Base-by-base conservation (phyloP, 2,329 filamentous ascomycete species). In the Verticillium nonalfalfae region DNA sequence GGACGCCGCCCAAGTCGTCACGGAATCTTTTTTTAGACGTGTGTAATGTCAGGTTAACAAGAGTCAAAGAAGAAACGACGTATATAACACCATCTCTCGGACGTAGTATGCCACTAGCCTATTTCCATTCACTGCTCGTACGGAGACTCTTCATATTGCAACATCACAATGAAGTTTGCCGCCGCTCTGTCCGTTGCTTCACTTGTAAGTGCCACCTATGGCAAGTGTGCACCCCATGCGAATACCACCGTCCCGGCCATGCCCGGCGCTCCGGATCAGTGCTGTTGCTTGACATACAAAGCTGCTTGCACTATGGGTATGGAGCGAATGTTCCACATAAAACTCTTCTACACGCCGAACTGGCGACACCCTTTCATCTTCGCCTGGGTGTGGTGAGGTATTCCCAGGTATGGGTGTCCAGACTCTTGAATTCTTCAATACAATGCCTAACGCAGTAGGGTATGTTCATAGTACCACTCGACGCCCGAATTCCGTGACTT, bases 211-310 rank as follows among this genome's bases (percentile, higher is more conserved):
- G 7, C 45, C 9, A 13, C 11, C 18, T 4, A 13, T 26, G n/a
- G 45, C 18, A n/a, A 7, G 13, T 52, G 45, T 18, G 21, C n/a
- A 3, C 18, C 45, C 3, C 9, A 21, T 13, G 7, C 45, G 7
- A 52, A 52, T 11, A 9, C 45, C 3, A 52, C n/a, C 2, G 18
- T 52, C 2, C n/a, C 45, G 9, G 18, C 45, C n/a, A 10, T 52
- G 6, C 45, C 45, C 7, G 45, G 9, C 4, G 45, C 21, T 13
- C 18, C n/a, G 14, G 54, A 64, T 15, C 38, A 65, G 18, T 65
- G 64, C 56, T 65, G 64, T 40, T 64, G 62, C 35, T 11, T 65
- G 60, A 64, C 62, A 9, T 65, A 64, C 59, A 65, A 65, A 54
- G 52, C 62, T 59, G 58, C 64, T 35, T 65, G 64, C 38, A 65